Evolutionary conservation across 208 protist genomes (phyloP), one percentile per base, ranked within the genome.

Genomic region (Endotrypanum monterogeii): DNA sequence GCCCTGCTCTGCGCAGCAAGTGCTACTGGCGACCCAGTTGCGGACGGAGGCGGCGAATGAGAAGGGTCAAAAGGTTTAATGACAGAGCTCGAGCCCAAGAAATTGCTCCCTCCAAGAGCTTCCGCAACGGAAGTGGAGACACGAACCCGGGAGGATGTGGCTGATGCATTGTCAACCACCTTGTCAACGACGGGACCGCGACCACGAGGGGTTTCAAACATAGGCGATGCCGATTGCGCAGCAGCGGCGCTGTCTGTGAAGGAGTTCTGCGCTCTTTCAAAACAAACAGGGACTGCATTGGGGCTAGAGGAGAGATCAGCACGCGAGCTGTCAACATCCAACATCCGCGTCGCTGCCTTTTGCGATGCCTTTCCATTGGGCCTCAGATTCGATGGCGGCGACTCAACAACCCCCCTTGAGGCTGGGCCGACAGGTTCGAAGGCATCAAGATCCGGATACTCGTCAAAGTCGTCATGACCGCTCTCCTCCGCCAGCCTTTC

Each of bases 71-170:
- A 35, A 30, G 60, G 60, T 65, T 18, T 23, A 2, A 4, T 28
- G 4, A 48, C 6, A 30, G 2, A 54, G 1, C 50, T 60, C 37
- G 79, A 9, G 37, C 80, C 72, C 5, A 73, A 73, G 51, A 80
- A 80, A 41, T 82, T 77, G 32, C 78, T 73, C 20, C 76, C 56
- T 39, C 3, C 35, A 16, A 28, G 16, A 12, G 32, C 37, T 30
- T 23, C 60, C 46, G 60, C 60, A 9, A 6, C 7, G 20, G 7
- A 16, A 11, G n/a, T 30, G 12, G 6, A 23, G 28, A 2, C n/a
- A 7, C 58, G 58, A 28, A 23, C 9, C 35, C 20, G 5, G 20
- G 35, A 63, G 18, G 58, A 3, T 37, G 18, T 63, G 14, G 20
- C 35, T 35, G 7, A 9, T 8, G 58, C 35, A 63, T 16, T 41